phyloP scores from a whole-genome alignment of 805 yeast genomes.

The Lipomyces chichibuensis region DNA sequence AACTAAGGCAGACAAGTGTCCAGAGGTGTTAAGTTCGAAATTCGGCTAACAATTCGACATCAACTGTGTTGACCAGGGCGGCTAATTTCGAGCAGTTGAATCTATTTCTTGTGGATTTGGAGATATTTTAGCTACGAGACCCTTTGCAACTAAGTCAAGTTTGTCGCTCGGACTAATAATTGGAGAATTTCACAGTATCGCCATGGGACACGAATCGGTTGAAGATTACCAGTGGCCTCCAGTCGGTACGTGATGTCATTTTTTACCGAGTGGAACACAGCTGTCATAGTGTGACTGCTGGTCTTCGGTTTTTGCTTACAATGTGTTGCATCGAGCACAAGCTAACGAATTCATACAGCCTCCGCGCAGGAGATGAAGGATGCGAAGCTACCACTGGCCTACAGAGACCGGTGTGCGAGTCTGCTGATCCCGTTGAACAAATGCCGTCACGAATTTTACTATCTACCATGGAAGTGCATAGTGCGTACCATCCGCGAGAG shows the following conservation, averaged over 20 bases:
- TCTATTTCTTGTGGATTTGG: neutral
- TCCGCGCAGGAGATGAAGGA: conserved; percentile 83
- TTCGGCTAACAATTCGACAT: neutral
- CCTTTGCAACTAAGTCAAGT: neutral
- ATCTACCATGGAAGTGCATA: conserved; percentile 68
- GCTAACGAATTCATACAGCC: conserved; percentile 49
- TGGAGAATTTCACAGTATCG: neutral
- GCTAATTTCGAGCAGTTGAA: neutral
- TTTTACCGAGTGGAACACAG: neutral
- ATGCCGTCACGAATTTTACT: conserved; percentile 61
- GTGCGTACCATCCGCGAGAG: conserved; percentile 1
- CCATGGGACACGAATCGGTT: conserved; percentile 29
- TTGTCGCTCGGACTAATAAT: neutral
- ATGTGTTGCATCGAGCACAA: neutral
- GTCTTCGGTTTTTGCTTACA: neutral
- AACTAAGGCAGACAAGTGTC: neutral
- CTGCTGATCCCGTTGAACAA: conserved; percentile 62
- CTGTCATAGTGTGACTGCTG: too few relatives aligned
- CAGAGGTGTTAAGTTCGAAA: neutral
- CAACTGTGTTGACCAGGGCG: neutral
- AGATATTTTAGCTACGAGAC: neutral
- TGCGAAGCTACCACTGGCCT: conserved; percentile 73
- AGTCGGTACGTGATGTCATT: conserved; percentile 17
- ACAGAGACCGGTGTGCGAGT: conserved; percentile 82
- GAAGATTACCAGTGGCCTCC: conserved; percentile 33